Percentiles rank a stretch among this genome's conserved stretches.
These are phyloP conservation scores for Prosopis cineraria DNA, from an alignment of 306 rosid species.

Conservation along the genomic window DNA sequence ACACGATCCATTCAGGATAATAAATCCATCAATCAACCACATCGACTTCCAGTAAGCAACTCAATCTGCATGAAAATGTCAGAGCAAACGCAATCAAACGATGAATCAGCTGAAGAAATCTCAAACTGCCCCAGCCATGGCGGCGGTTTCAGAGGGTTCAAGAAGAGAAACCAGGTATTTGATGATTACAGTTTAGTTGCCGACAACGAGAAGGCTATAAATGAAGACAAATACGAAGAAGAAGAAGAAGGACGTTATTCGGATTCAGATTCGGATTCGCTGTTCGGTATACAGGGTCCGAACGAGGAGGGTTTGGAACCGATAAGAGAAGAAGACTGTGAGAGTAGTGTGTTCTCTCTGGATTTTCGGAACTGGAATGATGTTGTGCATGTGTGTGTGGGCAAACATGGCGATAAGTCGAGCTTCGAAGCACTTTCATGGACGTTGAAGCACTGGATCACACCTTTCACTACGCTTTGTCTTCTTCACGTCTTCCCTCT, in stretches of 20 bases:
- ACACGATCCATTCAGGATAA: neutral
- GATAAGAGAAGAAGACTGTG: constrained; percentile 16
- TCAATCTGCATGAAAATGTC: neutral
- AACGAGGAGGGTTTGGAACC: neutral
- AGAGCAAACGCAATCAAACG: neutral
- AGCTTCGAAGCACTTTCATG: constrained; percentile 22
- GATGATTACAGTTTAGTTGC: neutral
- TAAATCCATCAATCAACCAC: neutral
- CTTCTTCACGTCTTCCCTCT: constrained; percentile 27
- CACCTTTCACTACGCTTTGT: neutral
- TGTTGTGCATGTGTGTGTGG: constrained; percentile 15
- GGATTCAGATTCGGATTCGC: neutral
- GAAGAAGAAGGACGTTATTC: neutral
- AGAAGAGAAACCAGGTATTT: neutral
- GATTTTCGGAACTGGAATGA: neutral
- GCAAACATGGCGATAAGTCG: neutral
- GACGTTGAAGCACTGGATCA: constrained; percentile 14
- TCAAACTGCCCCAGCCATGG: neutral
- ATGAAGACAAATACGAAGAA: neutral
- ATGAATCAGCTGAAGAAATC: neutral
- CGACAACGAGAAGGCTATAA: neutral
- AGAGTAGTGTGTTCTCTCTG: constrained; percentile 23
- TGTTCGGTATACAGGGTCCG: neutral
- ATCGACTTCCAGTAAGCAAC: neutral
- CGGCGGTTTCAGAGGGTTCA: neutral